These are phyloP conservation scores for Sporobolomyces roseus DNA, from an alignment of 768 basidiomycete genomes.

Conservation along the genomic window DNA sequence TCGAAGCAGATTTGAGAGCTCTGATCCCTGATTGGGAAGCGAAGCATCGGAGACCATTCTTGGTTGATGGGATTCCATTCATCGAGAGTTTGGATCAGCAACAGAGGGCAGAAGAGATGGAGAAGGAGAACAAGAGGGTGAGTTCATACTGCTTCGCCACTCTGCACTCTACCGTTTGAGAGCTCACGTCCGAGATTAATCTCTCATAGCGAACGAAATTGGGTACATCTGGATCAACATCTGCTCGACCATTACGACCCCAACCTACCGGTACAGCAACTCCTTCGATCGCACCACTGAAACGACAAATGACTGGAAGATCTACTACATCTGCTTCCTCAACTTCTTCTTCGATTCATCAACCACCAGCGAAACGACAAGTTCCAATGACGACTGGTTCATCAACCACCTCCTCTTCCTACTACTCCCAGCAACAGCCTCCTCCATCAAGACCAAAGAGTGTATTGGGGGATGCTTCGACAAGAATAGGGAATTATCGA, in stretches of 20 bases:
- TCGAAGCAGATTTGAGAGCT: slow-evolving; percentile 77
- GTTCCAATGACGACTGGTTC: background rate
- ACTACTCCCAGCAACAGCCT: background rate
- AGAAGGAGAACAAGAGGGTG: slow-evolving; percentile 60
- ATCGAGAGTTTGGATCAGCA: slow-evolving; percentile 71
- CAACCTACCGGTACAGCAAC: slow-evolving; percentile 27
- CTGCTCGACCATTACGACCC: slow-evolving; percentile 18
- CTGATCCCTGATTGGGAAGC: slow-evolving; percentile 84
- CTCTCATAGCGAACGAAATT: slow-evolving; percentile 21
- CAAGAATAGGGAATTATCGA: background rate
- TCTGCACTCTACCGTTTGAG: background rate
- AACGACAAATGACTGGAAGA: slow-evolving; percentile 40
- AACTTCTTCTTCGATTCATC: background rate
- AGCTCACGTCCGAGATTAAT: no score
- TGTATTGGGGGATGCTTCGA: slow-evolving; percentile 1
- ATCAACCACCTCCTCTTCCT: background rate
- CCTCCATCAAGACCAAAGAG: background rate
- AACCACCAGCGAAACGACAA: slow-evolving; percentile 25
- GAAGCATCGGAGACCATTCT: slow-evolving; percentile 66
- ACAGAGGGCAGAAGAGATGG: slow-evolving; percentile 60
- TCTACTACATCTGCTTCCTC: background rate
- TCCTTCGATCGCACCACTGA: slow-evolving; percentile 18
- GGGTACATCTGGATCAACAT: slow-evolving; percentile 1
- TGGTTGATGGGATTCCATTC: slow-evolving; percentile 78
- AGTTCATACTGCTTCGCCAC: background rate